Evolutionary conservation across 139 green algal genomes (phyloP), one percentile per base, ranked within the genome.

Genomic region (Tetradesmus obliquus): DNA sequence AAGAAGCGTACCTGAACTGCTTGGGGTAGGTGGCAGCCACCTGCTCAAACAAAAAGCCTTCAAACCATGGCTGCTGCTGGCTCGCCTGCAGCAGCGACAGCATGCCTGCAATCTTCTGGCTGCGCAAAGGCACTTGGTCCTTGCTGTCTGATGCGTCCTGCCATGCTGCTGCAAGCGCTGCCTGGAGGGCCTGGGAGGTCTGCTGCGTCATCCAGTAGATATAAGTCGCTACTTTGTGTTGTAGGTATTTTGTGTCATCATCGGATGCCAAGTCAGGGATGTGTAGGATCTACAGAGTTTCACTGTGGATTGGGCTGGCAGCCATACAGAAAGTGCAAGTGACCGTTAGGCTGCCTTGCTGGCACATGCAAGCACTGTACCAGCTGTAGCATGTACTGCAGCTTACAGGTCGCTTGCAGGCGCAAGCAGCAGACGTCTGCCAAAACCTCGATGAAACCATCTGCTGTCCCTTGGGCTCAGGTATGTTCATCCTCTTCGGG

Each of bases 121-220:
- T 76, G n/a, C 19, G 55, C 66, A 24, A 7, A 2, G n/a, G 55
- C 55, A n/a, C 82, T 45, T 57, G 20, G 24, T 79, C 84, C 22
- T 79, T 88, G 84, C 84, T 88, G 57, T 60, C 22, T 88, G 84
- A 57, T 76, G 83, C 83, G 24, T 54, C 83, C 7, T 7, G 9
- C 83, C 83, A 88, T 22, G 20, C 32, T 8, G 57, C 20, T 15
- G 53, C 57, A 13, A 88, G 83, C 8, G 24, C 83, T 76, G 66
- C 17, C 5, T 76, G 66, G 15, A 76, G 66, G 3, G 66, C 66
- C 5, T 76, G 66, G 1, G 66, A 17, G 17, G 66, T 19, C 17
- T 76, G 66, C 66, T 76, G 66, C 66, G 17, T 76, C 66, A 76
- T 76, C 7, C 17, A 24, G 1, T 6, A 76, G 66, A 17, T 76